Evolutionary conservation across 225 moss, liverwort and hornwort species (phyloP).

Genomic region (Takakia lepidozioides): DNA sequence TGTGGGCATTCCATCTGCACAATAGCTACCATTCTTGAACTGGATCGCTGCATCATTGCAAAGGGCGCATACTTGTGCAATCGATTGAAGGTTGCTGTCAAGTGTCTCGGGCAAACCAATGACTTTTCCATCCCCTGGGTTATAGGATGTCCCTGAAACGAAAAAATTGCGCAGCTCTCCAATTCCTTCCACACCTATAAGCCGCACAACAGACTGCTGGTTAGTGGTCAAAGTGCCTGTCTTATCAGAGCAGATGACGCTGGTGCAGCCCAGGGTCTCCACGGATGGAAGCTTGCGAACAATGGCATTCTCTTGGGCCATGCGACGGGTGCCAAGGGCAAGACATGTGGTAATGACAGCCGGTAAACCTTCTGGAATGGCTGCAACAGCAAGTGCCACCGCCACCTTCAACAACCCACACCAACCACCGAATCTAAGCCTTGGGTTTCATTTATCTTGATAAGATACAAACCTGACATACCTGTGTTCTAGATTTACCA

Average conservation of each 20-base stretch:
- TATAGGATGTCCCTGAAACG: slow-evolving; percentile 45
- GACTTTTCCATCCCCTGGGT: slow-evolving; percentile 39
- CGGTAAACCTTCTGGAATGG: slow-evolving; percentile 56
- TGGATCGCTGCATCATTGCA: slow-evolving; percentile 55
- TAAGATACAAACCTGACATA: no score
- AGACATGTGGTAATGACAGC: slow-evolving; percentile 60
- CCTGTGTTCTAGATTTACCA: no score
- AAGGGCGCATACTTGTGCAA: slow-evolving; percentile 40
- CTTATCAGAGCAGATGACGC: slow-evolving; percentile 52
- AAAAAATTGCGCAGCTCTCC: slow-evolving; percentile 19
- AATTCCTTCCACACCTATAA: slow-evolving; percentile 20
- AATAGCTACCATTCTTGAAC: slow-evolving; percentile 26
- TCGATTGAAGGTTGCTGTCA: slow-evolving; percentile 29
- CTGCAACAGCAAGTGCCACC: slow-evolving; percentile 59
- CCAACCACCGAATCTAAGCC: no score
- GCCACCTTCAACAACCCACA: slow-evolving; percentile 26
- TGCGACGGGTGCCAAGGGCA: slow-evolving; percentile 51
- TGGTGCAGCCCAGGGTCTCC: slow-evolving; percentile 58
- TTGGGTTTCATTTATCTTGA: neutral
- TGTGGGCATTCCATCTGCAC: slow-evolving; percentile 45
- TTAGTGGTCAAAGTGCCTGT: slow-evolving; percentile 56
- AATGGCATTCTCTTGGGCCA: slow-evolving; percentile 60
- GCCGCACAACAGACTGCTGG: slow-evolving; percentile 44
- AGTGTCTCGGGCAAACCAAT: slow-evolving; percentile 23
- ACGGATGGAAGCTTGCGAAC: slow-evolving; percentile 52